A percentile compares a stretch with the other conserved stretches of the same genome.
Conservation (phyloP, 306 rosid species). For the Sophora flavescens region DNA sequence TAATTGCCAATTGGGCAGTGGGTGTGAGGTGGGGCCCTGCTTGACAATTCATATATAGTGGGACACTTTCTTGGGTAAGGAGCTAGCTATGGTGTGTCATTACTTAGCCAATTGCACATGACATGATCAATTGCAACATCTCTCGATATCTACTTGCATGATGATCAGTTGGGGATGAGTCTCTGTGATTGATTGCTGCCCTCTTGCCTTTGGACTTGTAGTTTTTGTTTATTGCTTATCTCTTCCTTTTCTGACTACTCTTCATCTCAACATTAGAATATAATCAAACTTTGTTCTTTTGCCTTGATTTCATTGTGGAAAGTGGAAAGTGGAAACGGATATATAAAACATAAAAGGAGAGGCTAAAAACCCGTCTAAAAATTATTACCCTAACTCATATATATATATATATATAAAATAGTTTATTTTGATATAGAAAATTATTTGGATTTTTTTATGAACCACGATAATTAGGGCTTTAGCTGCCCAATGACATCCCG, state of each 20-base stretch:
- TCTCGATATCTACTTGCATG: conserved; percentile 39
- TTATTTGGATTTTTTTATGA: too few species aligned
- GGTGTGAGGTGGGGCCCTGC: conserved; percentile 63
- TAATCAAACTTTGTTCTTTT: conserved; percentile 1
- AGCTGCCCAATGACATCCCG: too few species aligned
- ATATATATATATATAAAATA: too few species aligned
- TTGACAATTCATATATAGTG: conserved; percentile 46
- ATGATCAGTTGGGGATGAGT: conserved; percentile 39
- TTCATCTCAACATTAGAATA: conserved; percentile 14
- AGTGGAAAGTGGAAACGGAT: too few species aligned
- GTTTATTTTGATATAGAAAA: too few species aligned
- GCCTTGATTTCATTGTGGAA: neutral
- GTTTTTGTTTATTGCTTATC: conserved; percentile 12
- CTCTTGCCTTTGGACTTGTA: conserved; percentile 1
- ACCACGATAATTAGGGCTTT: too few species aligned
- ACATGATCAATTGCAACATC: conserved; percentile 54
- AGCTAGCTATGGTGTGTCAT: conserved; percentile 34
- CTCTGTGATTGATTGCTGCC: conserved; percentile 43
- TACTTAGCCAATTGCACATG: conserved; percentile 63
- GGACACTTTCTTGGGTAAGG: conserved; percentile 61
- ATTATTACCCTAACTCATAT: too few species aligned
- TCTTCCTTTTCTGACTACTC: conserved; percentile 24
- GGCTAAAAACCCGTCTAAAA: too few species aligned
- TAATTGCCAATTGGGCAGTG: conserved; percentile 50
- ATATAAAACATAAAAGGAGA: too few species aligned